phyloP scores from a whole-genome alignment of 306 rosid genomes.

The Trifolium dubium region DNA sequence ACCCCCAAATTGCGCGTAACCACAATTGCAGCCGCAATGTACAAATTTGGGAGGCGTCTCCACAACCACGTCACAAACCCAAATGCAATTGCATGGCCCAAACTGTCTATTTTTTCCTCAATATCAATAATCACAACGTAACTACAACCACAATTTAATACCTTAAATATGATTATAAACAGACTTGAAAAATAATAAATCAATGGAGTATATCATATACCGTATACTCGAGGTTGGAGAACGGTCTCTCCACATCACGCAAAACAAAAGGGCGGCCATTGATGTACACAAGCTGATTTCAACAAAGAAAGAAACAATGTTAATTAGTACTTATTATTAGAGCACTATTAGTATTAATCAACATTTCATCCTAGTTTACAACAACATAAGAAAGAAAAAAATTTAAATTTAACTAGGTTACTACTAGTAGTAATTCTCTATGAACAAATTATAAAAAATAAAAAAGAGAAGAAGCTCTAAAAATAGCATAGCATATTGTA shows the following conservation, averaged over 20 bases:
- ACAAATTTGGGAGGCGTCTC: neutral
- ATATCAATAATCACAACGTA: neutral
- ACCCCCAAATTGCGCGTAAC: neutral
- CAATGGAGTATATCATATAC: constrained; percentile 38
- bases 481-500: constrained; percentile 11
- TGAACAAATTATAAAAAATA: neutral
- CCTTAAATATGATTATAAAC: neutral
- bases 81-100: neutral
- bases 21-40: neutral
- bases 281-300: constrained; percentile 80
- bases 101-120: neutral
- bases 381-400: neutral
- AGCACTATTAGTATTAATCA: neutral
- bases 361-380: constrained; percentile 4
- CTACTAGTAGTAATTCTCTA: neutral
- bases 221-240: constrained; percentile 90
- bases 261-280: constrained; percentile 86
- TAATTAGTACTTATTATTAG: neutral
- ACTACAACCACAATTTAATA: neutral
- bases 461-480: neutral
- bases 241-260: constrained; percentile 91
- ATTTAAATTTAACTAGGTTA: neutral
- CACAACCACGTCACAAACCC: neutral
- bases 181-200: neutral
- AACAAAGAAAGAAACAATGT: constrained; percentile 28